phyloP scores from a whole-genome alignment of 495 filamentous ascomycete species.

The Neurospora sp. region DNA sequence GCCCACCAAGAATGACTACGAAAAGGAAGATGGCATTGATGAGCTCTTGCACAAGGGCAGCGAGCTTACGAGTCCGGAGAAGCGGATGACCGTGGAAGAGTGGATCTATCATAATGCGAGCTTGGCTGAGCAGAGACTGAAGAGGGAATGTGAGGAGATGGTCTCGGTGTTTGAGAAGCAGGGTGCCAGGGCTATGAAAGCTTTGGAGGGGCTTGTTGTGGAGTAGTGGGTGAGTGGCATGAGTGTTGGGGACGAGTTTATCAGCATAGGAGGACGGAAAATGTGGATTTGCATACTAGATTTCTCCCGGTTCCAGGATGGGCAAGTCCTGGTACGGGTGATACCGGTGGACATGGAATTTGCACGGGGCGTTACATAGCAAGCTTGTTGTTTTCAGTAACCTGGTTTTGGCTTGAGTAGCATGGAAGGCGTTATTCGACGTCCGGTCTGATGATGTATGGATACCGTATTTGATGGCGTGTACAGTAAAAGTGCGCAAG shows the following conservation, averaged over 20 bases:
- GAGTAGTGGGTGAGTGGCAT: conserved; percentile 14
- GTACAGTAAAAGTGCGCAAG: neutral
- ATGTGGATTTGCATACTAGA: neutral
- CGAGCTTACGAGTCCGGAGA: conserved; percentile 66
- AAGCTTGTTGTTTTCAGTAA: neutral
- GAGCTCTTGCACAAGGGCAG: conserved; percentile 37
- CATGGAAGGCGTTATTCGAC: neutral
- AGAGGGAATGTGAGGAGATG: conserved; percentile 68
- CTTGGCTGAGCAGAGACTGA: conserved; percentile 66
- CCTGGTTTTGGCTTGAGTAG: neutral
- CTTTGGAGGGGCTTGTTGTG: conserved; percentile 60
- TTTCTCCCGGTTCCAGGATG: neutral
- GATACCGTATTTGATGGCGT: neutral
- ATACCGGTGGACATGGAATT: neutral
- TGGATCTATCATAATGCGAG: conserved; percentile 80
- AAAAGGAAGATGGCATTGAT: conserved; percentile 37
- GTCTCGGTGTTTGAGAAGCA: conserved; percentile 73
- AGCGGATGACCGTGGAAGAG: conserved; percentile 82
- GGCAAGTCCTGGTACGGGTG: neutral
- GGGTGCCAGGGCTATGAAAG: conserved; percentile 63
- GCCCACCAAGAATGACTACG: conserved; percentile 36
- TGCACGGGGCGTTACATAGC: neutral
- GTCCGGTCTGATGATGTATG: neutral
- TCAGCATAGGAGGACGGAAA: neutral
- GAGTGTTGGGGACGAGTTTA: neutral